Evolutionary conservation across 129 eudicot genomes (phyloP).

Genomic region (Flaveria robusta): DNA sequence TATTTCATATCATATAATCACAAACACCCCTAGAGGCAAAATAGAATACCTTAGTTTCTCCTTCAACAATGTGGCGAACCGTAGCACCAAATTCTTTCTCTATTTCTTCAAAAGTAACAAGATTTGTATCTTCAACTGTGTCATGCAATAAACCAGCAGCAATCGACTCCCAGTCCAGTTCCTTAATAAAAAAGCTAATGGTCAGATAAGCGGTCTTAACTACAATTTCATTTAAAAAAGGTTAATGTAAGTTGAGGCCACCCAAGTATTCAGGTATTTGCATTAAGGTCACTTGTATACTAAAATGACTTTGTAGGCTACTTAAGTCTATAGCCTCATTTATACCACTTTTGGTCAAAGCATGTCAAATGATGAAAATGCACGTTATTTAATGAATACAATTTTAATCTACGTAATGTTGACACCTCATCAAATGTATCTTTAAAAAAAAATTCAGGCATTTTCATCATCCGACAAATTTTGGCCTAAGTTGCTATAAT

Average conservation of each 20-base stretch:
- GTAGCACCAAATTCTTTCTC: slow-evolving; percentile 85
- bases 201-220: slow-evolving; percentile 26
- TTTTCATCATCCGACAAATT: neutral
- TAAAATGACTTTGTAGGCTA: neutral
- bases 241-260: neutral
- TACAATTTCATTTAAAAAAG: slow-evolving; percentile 2
- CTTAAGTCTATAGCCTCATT: neutral
- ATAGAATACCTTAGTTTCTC: slow-evolving; percentile 88
- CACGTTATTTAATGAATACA: neutral
- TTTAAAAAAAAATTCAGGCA: neutral
- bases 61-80: slow-evolving; percentile 96
- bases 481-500: neutral
- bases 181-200: slow-evolving; percentile 45
- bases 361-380: neutral
- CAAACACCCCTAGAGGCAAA: slow-evolving; percentile 12
- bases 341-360: slow-evolving; percentile 1
- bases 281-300: neutral
- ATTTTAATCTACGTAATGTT: neutral
- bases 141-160: slow-evolving; percentile 99
- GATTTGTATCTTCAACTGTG: slow-evolving; percentile 95
- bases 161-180: slow-evolving; percentile 98
- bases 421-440: neutral
- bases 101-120: slow-evolving; percentile 89
- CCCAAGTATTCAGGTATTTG: neutral
- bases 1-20: neutral